A percentile compares a stretch with the other conserved stretches of the same genome.
Evolutionary conservation across 2,329 filamentous ascomycete genomes (phyloP).

Genomic region (Plectosphaerella cucumerina): DNA sequence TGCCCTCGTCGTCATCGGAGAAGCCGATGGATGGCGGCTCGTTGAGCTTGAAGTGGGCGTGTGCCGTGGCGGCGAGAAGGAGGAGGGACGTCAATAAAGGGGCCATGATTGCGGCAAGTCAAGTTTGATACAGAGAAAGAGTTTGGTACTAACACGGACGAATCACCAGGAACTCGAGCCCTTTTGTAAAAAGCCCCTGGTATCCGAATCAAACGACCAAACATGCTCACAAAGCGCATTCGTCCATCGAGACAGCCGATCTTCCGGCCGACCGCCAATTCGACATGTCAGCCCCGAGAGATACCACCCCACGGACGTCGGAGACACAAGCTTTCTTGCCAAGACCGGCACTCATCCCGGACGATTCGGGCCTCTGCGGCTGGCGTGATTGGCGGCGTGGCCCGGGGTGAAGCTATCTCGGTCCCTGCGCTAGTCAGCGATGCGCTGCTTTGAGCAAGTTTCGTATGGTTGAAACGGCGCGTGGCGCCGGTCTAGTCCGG

Average conservation of each 20-base stretch:
- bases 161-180: too few species aligned
- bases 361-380: not conserved
- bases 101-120: slow-evolving; percentile 9
- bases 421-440: not conserved
- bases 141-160: not conserved
- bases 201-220: too few species aligned
- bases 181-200: too few species aligned
- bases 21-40: slow-evolving; percentile 43
- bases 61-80: slow-evolving; percentile 31
- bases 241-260: not conserved
- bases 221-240: too few species aligned
- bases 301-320: not conserved
- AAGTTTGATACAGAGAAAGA: too few species aligned
- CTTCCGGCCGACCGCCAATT: not conserved
- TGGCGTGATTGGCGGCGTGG: not conserved
- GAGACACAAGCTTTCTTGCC: not conserved
- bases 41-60: slow-evolving; percentile 52
- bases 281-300: not conserved
- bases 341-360: not conserved
- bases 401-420: not conserved
- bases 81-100: slow-evolving; percentile 22
- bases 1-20: slow-evolving; percentile 41
- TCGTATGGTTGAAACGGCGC: not conserved
- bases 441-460: slow-evolving; percentile 1
- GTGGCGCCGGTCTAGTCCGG: not conserved